Base-by-base conservation (phyloP, 2,329 filamentous ascomycete species). In the Aspergillus pseudonomiae region DNA sequence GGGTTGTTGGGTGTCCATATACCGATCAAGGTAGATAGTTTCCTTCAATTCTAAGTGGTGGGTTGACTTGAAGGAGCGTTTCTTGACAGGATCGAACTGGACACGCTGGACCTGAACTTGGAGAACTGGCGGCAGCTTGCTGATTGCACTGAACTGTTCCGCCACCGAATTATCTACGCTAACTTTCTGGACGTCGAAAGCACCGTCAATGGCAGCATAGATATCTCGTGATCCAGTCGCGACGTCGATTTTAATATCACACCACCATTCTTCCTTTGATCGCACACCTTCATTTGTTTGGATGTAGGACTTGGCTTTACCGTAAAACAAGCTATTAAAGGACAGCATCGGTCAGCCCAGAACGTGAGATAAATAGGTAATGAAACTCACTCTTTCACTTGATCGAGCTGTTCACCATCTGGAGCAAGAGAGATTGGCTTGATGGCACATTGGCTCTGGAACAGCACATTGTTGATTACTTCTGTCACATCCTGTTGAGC, bases 401-500 rank as follows among this genome's bases (percentile, higher is more conserved):
- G 84, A 74, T 98, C 95, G 24, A 89, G 80, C 76, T 97, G 94
- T 67, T 96, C 90, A 3, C 90, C 91, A 52, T 89, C 85, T 7
- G 84, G 79, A 62, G 92, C 87, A 39, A 86, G 81, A 4, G 85
- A 86, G n/a, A 85, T 85, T 6, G 92, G 86, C 62, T 86, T 89
- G 73, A 98, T 94, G 2, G 94, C 94, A 59, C 92, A 93, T 72
- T 95, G 91, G n/a, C 97, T 83, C 57, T 95, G 91, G 73, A 94
- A 93, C 63, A 97, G 87, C 30, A 97, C 91, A 71, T 94, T 95
- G 63, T 93, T 93, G 81, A 97, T 94, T 53, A 97, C 94, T 78
- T 99, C 95, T 14, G 93, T 93, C 5, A 97, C 94, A 78, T 99
- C 95, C 79, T 99, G 94, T 74, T 99, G 95, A 39, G 92, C 85